Evolutionary conservation across 2,329 filamentous ascomycete species (phyloP).

Genomic region (Emergomyces orientalis): DNA sequence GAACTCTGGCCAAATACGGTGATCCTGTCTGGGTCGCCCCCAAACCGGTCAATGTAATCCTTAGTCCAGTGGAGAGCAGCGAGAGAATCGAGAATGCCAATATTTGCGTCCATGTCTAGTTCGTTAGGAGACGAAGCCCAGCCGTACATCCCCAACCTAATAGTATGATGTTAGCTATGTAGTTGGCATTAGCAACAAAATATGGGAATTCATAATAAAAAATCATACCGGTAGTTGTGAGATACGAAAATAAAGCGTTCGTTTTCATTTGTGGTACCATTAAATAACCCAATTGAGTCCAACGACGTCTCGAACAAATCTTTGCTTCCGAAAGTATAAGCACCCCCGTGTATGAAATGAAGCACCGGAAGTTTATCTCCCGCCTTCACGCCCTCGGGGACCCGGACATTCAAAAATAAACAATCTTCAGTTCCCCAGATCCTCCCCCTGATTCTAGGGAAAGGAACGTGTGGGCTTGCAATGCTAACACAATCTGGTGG

Average conservation of each 20-base stretch:
- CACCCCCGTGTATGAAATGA: conserved; percentile 9
- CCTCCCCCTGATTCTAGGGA: conserved; percentile 4
- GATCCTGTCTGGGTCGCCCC: conserved; percentile 39
- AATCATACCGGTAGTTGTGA: conserved; percentile 8
- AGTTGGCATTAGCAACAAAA: not conserved
- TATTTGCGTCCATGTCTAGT: conserved; percentile 8
- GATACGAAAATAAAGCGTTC: conserved; percentile 9
- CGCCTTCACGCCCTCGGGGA: conserved; percentile 8
- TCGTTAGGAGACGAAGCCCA: conserved; percentile 6
- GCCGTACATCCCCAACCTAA: conserved; percentile 4
- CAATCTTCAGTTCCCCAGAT: conserved; percentile 11
- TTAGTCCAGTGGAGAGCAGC: conserved; percentile 33
- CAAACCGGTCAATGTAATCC: conserved; percentile 39
- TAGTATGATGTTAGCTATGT: not conserved
- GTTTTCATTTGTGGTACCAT: conserved; percentile 1
- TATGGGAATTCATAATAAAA: not conserved
- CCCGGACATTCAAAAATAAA: conserved; percentile 12
- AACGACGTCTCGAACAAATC: not conserved
- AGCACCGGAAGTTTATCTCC: conserved; percentile 10
- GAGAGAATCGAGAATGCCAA: conserved; percentile 6
- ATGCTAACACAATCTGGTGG: conserved; percentile 12
- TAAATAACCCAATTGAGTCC: conserved; percentile 7
- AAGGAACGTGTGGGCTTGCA: not conserved
- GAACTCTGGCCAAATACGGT: conserved; percentile 42
- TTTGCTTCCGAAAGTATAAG: conserved; percentile 9